phyloP scores from a whole-genome alignment of 176 grass and related monocot genomes.

The Oryza meridionalis region DNA sequence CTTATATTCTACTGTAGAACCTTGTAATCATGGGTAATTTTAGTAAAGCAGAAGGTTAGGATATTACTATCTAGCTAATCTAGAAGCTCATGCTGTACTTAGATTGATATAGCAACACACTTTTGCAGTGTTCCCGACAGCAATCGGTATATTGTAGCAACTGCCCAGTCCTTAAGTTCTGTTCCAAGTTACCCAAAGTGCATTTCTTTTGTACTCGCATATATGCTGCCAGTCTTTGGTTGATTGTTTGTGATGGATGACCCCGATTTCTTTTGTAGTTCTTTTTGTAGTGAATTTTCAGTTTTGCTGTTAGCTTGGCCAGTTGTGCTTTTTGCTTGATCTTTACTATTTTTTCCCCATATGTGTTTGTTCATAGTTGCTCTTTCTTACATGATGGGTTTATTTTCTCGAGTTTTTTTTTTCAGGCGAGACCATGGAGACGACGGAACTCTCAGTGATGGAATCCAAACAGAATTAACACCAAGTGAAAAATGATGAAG shows the following conservation, averaged over 20 bases:
- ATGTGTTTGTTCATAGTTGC: background rate
- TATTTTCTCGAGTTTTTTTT: conserved; percentile 7
- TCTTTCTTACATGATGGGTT: background rate
- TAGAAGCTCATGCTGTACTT: background rate
- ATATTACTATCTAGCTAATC: conserved; percentile 13
- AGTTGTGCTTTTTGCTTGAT: background rate
- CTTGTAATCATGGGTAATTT: background rate
- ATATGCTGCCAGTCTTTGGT: background rate
- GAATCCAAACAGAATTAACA: conserved; percentile 15
- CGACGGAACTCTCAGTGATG: background rate
- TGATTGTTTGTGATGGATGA: conserved; percentile 3
- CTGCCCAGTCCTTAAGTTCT: background rate
- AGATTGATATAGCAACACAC: background rate
- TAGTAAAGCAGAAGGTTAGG: background rate
- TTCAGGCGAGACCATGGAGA: conserved; percentile 7
- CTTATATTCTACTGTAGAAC: background rate
- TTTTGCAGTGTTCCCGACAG: background rate
- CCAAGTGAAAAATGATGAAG: conserved; percentile 19
- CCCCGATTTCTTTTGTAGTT: background rate
- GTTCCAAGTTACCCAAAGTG: background rate
- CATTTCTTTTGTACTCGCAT: background rate
- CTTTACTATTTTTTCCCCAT: background rate
- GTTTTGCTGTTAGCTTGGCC: background rate
- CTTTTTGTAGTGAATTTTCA: background rate
- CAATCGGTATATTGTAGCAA: background rate